Evolutionary conservation across 2,329 filamentous ascomycete species (phyloP).

Genomic region (Canariomyces notabilis): DNA sequence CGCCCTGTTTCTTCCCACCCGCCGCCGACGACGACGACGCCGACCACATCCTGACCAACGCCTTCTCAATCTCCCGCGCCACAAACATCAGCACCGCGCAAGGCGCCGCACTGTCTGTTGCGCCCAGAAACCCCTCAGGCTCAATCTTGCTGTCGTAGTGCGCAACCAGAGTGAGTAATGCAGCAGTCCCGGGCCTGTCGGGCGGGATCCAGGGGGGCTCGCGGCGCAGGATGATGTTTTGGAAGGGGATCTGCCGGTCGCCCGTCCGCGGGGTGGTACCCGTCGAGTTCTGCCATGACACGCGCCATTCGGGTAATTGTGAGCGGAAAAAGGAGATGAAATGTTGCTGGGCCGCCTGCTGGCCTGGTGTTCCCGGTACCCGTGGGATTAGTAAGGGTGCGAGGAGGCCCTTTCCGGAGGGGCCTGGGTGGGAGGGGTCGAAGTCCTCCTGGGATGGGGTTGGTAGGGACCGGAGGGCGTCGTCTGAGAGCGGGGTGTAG

Average conservation of each 20-base stretch:
- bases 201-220: slow-evolving; percentile 67
- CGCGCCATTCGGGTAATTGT: slow-evolving; percentile 75
- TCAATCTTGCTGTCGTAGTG: slow-evolving; percentile 76
- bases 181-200: slow-evolving; percentile 57
- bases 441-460: slow-evolving; percentile 61
- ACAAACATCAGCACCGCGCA: slow-evolving; percentile 81
- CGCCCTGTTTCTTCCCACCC: too few relatives aligned
- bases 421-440: slow-evolving; percentile 67
- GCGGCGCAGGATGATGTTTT: slow-evolving; percentile 69
- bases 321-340: slow-evolving; percentile 76
- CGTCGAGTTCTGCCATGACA: slow-evolving; percentile 84
- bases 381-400: slow-evolving; percentile 83
- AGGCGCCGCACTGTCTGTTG: slow-evolving; percentile 77
- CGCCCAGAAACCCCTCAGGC: slow-evolving; percentile 74
- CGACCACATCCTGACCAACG: slow-evolving; percentile 68
- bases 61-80: slow-evolving; percentile 64
- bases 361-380: slow-evolving; percentile 80
- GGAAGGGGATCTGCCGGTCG: slow-evolving; percentile 60
- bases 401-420: slow-evolving; percentile 65
- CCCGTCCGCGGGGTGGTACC: slow-evolving; percentile 72
- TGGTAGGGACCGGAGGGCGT: slow-evolving; percentile 49
- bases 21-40: too few relatives aligned
- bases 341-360: slow-evolving; percentile 67
- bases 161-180: slow-evolving; percentile 70
- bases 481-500: slow-evolving; percentile 27